phyloP scores from a whole-genome alignment of 2,329 filamentous ascomycete species.

The Coniochaeta sp. region DNA sequence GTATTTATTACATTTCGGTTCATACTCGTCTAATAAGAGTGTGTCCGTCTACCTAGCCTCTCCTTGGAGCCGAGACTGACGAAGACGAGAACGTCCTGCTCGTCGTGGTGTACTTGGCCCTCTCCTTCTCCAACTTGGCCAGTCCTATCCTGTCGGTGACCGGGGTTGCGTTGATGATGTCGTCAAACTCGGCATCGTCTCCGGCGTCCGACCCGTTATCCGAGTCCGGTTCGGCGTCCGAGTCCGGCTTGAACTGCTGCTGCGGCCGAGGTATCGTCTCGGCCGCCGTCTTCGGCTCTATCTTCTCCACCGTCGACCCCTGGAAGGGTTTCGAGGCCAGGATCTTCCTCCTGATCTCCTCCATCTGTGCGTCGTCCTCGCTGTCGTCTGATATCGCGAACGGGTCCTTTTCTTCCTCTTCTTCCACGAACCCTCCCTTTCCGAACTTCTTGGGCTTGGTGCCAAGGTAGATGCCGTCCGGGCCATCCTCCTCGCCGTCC shows the following conservation, averaged over 20 bases:
- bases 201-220: constrained; percentile 53
- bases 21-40: background rate
- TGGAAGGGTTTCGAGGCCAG: constrained; percentile 81
- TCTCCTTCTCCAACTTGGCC: constrained; percentile 48
- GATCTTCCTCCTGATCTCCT: constrained; percentile 82
- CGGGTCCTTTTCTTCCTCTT: constrained; percentile 51
- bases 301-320: constrained; percentile 38
- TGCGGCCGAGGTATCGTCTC: constrained; percentile 54
- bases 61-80: constrained; percentile 38
- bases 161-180: constrained; percentile 85
- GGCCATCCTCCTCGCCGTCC: constrained; percentile 31
- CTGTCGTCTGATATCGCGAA: constrained; percentile 73
- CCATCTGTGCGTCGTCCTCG: constrained; percentile 80
- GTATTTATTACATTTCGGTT: background rate
- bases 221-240: constrained; percentile 64
- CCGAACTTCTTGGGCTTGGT: constrained; percentile 32
- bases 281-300: constrained; percentile 45
- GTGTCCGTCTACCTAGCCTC: constrained; percentile 32
- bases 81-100: constrained; percentile 45
- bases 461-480: constrained; percentile 55
- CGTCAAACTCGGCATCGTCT: constrained; percentile 78
- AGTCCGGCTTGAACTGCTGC: constrained; percentile 49
- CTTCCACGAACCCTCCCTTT: constrained; percentile 24
- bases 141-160: constrained; percentile 78
- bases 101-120: constrained; percentile 37